Evolutionary conservation across 768 basidiomycete genomes (phyloP).

Genomic region (Phanerochaete carnosa): DNA sequence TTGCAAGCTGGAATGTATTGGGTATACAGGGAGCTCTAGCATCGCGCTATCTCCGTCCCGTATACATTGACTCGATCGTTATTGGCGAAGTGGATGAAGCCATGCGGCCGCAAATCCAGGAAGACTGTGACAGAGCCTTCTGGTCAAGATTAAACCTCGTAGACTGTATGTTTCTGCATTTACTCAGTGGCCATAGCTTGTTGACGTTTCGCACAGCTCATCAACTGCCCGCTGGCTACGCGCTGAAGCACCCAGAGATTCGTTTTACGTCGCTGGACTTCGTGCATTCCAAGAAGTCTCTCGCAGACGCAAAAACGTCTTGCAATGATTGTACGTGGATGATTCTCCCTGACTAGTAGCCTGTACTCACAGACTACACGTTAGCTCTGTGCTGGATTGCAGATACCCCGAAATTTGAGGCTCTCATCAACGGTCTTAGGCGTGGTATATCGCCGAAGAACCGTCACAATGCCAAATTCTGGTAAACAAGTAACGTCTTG

Average conservation of each 20-base stretch:
- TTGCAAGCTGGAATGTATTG: conserved; percentile 80
- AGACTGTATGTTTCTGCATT: conserved; percentile 33
- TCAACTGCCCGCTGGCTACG: conserved; percentile 43
- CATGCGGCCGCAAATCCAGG: conserved; percentile 37
- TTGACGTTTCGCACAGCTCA: conserved; percentile 24
- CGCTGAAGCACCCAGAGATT: conserved; percentile 47
- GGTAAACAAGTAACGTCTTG: conserved; percentile 37
- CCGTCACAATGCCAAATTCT: conserved; percentile 56
- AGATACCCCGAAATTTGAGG: conserved; percentile 48
- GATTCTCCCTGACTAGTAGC: background rate
- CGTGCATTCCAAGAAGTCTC: conserved; percentile 44
- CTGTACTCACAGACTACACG: background rate
- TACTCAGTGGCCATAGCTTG: background rate
- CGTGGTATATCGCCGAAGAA: conserved; percentile 76
- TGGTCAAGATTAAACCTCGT: conserved; percentile 48
- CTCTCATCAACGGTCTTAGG: conserved; percentile 76
- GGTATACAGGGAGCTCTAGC: conserved; percentile 86
- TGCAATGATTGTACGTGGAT: conserved; percentile 65
- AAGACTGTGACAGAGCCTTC: conserved; percentile 71
- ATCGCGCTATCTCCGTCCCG: conserved; percentile 47
- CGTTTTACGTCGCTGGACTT: conserved; percentile 61
- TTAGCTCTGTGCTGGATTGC: conserved; percentile 73
- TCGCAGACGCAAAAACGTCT: conserved; percentile 35
- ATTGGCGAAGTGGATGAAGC: conserved; percentile 64
- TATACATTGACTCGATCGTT: conserved; percentile 65